These are phyloP conservation scores for Leccinum uliginosum DNA, from an alignment of 768 basidiomycete genomes.

Conservation along the genomic window DNA sequence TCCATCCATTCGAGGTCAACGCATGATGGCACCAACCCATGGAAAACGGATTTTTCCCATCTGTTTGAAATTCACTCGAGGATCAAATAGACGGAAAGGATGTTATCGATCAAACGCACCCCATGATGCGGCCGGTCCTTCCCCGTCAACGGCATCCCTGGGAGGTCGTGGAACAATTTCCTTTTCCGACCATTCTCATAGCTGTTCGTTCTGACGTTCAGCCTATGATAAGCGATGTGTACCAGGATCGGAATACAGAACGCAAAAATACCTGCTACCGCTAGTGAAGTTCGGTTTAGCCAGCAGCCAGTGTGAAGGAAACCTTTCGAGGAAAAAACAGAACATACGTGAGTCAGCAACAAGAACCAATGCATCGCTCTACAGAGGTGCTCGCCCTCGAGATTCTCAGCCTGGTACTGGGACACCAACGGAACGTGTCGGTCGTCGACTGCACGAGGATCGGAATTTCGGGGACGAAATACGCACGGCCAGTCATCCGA, in stretches of 20 bases:
- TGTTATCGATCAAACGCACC: conserved; percentile 8
- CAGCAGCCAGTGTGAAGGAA: neutral
- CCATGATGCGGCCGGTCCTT: conserved; percentile 4
- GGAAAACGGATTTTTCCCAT: conserved; percentile 7
- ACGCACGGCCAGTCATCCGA: conserved; percentile 13
- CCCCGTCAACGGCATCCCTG: conserved; percentile 12
- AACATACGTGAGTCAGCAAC: neutral
- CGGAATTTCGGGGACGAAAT: neutral
- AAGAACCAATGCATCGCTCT: conserved; percentile 4
- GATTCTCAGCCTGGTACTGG: conserved; percentile 7
- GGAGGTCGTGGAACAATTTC: conserved; percentile 15
- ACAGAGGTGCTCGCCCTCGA: conserved; percentile 2
- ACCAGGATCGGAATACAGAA: neutral
- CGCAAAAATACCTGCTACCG: conserved; percentile 5
- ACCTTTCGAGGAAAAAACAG: conserved; percentile 2
- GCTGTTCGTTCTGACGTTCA: neutral
- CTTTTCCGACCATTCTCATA: conserved; percentile 4
- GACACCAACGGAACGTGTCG: neutral
- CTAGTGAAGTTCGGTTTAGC: conserved; percentile 6
- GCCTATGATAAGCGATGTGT: neutral
- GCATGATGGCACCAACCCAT: conserved; percentile 23
- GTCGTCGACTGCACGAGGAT: conserved; percentile 1
- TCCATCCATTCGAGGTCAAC: conserved; percentile 12
- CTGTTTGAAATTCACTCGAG: neutral
- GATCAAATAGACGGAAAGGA: neutral